Evolutionary conservation across 2,329 filamentous ascomycete genomes (phyloP).

Genomic region (Trichoderma gracile): DNA sequence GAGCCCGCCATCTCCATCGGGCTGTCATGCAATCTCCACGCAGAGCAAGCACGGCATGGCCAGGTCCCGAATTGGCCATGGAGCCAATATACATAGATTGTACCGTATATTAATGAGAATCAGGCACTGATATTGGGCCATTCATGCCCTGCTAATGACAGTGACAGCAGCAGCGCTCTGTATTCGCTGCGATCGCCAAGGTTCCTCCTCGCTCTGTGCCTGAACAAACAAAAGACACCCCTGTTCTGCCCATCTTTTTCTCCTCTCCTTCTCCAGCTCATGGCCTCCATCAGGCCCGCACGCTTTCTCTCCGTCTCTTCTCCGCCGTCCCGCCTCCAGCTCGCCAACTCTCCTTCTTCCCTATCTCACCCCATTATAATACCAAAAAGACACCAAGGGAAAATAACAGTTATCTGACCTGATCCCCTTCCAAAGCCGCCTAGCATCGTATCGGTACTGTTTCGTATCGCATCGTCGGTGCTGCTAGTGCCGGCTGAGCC

Average conservation of each 20-base stretch:
- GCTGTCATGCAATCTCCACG: constrained; percentile 6
- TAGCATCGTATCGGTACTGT: background rate
- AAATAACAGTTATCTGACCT: background rate
- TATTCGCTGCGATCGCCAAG: background rate
- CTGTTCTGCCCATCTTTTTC: background rate
- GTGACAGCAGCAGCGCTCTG: background rate
- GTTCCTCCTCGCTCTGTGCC: background rate
- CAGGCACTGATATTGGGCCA: too few relatives aligned
- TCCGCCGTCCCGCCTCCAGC: constrained; percentile 17
- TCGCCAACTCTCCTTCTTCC: background rate
- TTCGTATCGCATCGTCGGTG: background rate
- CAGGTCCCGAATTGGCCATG: background rate
- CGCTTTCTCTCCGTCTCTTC: background rate
- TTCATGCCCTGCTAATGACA: background rate
- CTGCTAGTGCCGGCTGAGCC: background rate
- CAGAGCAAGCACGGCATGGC: background rate
- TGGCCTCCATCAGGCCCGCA: background rate
- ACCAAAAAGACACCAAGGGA: background rate
- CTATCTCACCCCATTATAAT: background rate
- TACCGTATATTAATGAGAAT: too few relatives aligned
- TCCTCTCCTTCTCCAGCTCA: background rate
- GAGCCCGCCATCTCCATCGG: too few relatives aligned
- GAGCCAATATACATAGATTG: too few relatives aligned
- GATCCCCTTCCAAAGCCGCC: background rate
- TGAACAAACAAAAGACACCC: background rate